Conservation (phyloP, 345 rosid species). For the Jatropha curcas region DNA sequence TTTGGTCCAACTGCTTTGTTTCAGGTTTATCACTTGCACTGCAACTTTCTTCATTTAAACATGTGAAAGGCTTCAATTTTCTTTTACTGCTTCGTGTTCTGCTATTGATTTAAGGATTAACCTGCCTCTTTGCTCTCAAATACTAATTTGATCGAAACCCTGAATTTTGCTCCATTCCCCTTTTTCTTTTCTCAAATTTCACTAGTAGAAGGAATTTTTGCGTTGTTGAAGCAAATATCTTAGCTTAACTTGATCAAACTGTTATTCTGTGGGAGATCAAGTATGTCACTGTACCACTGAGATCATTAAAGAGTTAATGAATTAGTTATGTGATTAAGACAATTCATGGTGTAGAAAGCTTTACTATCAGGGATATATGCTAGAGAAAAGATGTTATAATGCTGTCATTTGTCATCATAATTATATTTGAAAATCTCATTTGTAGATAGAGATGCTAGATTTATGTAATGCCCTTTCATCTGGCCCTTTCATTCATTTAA, state of each 20-base stretch:
- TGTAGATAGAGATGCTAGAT: neutral
- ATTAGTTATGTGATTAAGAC: neutral
- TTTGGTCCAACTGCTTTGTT: constrained; percentile 92
- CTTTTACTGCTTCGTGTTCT: neutral
- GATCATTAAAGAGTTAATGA: neutral
- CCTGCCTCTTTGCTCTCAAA: neutral
- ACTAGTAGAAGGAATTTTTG: neutral
- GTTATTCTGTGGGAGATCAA: neutral
- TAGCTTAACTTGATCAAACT: neutral
- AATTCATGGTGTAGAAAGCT: neutral
- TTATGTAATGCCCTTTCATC: constrained; percentile 4
- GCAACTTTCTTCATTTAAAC: neutral
- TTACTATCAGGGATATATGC: neutral
- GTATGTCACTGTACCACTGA: neutral
- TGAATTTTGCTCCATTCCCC: neutral
- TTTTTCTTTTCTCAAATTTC: neutral
- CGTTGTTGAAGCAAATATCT: neutral
- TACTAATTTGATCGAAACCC: neutral
- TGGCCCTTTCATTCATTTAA: constrained; percentile 18
- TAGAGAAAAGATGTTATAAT: neutral
- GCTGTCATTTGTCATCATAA: neutral
- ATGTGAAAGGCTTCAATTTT: neutral
- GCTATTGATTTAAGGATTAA: neutral
- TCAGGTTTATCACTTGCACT: constrained; percentile 52
- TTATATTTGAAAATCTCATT: neutral